Conservation (phyloP, 176 grass and related monocot genomes). For the Tillandsia leiboldiana region DNA sequence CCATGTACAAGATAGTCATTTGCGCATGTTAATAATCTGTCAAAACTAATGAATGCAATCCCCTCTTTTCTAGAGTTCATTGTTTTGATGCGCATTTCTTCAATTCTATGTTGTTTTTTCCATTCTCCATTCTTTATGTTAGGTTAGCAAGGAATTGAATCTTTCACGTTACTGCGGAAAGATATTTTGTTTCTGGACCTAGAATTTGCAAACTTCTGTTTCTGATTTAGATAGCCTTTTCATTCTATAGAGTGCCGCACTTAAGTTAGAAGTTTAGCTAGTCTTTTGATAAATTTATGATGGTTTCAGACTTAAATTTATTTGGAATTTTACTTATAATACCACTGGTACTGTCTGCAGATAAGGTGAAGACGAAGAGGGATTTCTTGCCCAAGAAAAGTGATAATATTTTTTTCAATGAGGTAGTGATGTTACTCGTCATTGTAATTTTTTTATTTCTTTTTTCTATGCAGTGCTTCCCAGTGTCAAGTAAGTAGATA, state of each 20-base stretch:
- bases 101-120: neutral
- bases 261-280: neutral
- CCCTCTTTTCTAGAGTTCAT: no score
- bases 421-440: slow-evolving; percentile 36
- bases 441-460: slow-evolving; percentile 2
- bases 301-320: neutral
- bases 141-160: neutral
- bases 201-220: neutral
- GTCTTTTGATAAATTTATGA: neutral
- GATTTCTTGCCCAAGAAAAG: slow-evolving; percentile 53
- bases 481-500: neutral
- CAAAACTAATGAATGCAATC: no score
- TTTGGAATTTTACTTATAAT: neutral
- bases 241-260: neutral
- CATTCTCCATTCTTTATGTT: neutral
- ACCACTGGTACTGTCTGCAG: slow-evolving; percentile 27
- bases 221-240: neutral
- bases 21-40: no score
- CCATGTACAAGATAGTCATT: no score
- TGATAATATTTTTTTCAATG: slow-evolving; percentile 26
- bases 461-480: slow-evolving; percentile 1
- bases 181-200: neutral
- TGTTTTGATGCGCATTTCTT: neutral
- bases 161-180: neutral
- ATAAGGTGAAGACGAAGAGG: slow-evolving; percentile 57